Evolutionary conservation across 2,329 filamentous ascomycete species (phyloP).

Genomic region (Paraconiothyrium brasiliense): DNA sequence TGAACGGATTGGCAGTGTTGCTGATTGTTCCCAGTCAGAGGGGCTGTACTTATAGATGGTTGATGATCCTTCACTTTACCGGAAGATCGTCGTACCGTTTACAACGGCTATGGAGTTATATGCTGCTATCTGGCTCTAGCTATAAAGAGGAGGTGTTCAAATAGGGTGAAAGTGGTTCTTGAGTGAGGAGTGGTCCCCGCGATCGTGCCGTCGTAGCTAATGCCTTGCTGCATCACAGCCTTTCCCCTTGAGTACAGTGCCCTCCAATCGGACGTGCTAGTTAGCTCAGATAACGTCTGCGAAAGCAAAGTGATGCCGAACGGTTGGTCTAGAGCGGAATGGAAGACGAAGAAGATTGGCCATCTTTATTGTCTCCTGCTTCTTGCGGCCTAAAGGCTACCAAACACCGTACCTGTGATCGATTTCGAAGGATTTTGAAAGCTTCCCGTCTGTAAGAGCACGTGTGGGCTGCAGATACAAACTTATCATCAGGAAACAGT

Average conservation of each 20-base stretch:
- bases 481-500: too few relatives aligned
- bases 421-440: background rate
- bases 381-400: background rate
- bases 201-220: too few relatives aligned
- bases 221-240: background rate
- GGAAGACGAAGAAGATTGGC: background rate
- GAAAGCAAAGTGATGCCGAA: background rate
- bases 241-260: background rate
- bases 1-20: background rate
- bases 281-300: background rate
- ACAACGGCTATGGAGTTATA: background rate
- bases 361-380: background rate
- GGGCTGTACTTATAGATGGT: constrained; percentile 1
- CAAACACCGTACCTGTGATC: background rate
- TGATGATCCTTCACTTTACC: background rate
- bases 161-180: too few relatives aligned
- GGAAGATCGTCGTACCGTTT: background rate
- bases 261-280: background rate
- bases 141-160: background rate
- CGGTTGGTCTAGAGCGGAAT: background rate
- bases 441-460: background rate
- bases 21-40: background rate
- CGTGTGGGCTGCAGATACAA: background rate
- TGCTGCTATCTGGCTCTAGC: background rate
- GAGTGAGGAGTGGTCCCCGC: background rate